These are phyloP conservation scores for Dictyostelium brefeldianum DNA, from an alignment of 78 protist species.

Conservation along the genomic window DNA sequence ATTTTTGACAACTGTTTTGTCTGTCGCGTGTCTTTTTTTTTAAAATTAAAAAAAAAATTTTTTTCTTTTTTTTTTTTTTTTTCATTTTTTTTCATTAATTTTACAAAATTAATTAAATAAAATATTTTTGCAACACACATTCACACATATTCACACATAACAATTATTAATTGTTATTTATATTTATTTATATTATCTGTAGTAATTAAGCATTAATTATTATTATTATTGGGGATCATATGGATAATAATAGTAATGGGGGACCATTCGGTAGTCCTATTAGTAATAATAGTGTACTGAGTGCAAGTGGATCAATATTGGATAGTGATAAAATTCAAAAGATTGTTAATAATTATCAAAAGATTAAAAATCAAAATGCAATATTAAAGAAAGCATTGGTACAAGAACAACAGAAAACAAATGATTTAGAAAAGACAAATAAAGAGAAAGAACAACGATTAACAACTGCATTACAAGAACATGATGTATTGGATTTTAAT, in stretches of 20 bases:
- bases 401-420: slow-evolving; percentile 66
- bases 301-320: neutral
- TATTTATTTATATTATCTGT: no score
- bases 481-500: slow-evolving; percentile 74
- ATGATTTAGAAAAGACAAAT: slow-evolving; percentile 36
- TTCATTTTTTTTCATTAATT: no score
- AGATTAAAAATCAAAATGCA: slow-evolving; percentile 64
- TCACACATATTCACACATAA: no score
- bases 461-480: slow-evolving; percentile 59
- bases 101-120: no score
- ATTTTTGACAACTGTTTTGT: no score
- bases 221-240: no score
- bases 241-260: neutral
- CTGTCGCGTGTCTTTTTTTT: no score
- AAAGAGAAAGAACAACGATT: slow-evolving; percentile 59
- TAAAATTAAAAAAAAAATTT: no score
- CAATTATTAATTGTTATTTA: no score
- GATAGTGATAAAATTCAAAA: slow-evolving; percentile 61
- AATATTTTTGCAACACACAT: no score
- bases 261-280: neutral
- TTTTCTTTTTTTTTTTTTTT: no score
- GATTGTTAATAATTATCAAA: slow-evolving; percentile 53
- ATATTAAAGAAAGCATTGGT: slow-evolving; percentile 58
- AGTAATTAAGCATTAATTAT: no score
- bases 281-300: slow-evolving; percentile 1